Percentiles rank a stretch among this genome's conserved stretches.
These are phyloP conservation scores for Pterulicium gracile DNA, from an alignment of 1,284 basidiomycete species.

Conservation along the genomic window DNA sequence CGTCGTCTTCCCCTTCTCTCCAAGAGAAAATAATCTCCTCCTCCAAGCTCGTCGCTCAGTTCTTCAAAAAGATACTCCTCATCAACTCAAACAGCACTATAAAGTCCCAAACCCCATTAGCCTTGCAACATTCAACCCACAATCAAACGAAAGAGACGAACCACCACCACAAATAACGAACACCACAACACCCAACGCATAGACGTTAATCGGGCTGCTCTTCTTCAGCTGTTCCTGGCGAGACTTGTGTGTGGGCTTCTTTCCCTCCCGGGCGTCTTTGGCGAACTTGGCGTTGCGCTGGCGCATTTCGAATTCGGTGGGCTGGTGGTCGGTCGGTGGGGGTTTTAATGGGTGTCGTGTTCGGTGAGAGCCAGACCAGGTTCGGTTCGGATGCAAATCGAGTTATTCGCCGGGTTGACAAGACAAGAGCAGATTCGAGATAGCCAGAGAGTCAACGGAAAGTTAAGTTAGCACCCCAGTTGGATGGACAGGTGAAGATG, in stretches of 20 bases:
- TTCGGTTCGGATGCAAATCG: too few species aligned
- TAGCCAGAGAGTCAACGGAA: too few species aligned
- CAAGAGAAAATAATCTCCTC: too few species aligned
- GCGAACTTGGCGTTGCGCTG: slow-evolving; percentile 71
- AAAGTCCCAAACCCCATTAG: background rate
- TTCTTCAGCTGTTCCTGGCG: slow-evolving; percentile 60
- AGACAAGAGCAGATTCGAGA: too few species aligned
- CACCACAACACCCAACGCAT: slow-evolving; percentile 55
- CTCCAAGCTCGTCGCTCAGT: too few species aligned
- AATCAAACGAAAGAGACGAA: slow-evolving; percentile 20
- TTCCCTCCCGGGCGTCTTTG: slow-evolving; percentile 55
- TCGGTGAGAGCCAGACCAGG: too few species aligned
- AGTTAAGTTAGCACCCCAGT: too few species aligned
- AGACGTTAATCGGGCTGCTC: slow-evolving; percentile 58
- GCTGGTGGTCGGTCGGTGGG: too few species aligned
- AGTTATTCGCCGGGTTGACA: too few species aligned
- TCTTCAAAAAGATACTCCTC: slow-evolving; percentile 55
- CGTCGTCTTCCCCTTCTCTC: too few species aligned
- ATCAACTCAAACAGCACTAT: slow-evolving; percentile 65
- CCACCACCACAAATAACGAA: slow-evolving; percentile 74
- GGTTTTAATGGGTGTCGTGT: too few species aligned
- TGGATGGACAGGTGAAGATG: too few species aligned
- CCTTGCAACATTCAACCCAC: slow-evolving; percentile 9
- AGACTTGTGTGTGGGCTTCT: slow-evolving; percentile 62
- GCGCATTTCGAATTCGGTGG: slow-evolving; percentile 70